These are phyloP conservation scores for Trametopsis cervina DNA, from an alignment of 768 basidiomycete genomes.

Conservation along the genomic window DNA sequence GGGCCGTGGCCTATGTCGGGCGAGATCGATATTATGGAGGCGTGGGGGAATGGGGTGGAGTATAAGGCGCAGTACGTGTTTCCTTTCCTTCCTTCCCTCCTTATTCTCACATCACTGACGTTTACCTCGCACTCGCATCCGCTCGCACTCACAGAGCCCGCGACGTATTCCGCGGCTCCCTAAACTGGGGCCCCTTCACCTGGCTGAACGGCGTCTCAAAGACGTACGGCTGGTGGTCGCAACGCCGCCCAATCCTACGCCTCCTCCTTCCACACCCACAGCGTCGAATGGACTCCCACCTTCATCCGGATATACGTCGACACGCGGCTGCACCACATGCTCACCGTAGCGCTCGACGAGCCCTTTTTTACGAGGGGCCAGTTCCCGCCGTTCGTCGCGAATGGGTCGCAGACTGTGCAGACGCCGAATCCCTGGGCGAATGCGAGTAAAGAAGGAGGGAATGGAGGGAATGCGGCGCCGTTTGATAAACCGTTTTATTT, in stretches of 20 bases:
- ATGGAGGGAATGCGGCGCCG: constrained; percentile 44
- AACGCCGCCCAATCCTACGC: constrained; percentile 64
- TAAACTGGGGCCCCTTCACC: constrained; percentile 44
- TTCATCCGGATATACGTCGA: constrained; percentile 88
- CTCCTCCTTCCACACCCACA: constrained; percentile 73
- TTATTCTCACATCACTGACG: background rate
- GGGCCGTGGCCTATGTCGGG: constrained; percentile 65
- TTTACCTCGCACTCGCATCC: too few species aligned
- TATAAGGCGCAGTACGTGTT: constrained; percentile 36
- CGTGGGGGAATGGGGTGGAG: constrained; percentile 44
- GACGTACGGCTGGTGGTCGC: constrained; percentile 73
- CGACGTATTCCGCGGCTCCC: constrained; percentile 36
- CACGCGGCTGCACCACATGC: constrained; percentile 67
- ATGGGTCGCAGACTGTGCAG: constrained; percentile 57
- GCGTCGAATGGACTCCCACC: constrained; percentile 76
- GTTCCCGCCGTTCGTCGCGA: constrained; percentile 53
- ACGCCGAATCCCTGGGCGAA: constrained; percentile 73
- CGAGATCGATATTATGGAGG: constrained; percentile 65
- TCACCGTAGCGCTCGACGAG: constrained; percentile 62
- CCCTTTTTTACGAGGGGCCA: constrained; percentile 76
- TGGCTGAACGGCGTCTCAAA: constrained; percentile 41
- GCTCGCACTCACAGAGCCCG: constrained; percentile 25
- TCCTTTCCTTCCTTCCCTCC: background rate
- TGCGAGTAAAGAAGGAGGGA: too few species aligned
- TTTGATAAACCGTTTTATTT: constrained; percentile 89